These are phyloP conservation scores for Penicillium bialowiezense DNA, from an alignment of 495 filamentous ascomycete genomes.

Conservation along the genomic window DNA sequence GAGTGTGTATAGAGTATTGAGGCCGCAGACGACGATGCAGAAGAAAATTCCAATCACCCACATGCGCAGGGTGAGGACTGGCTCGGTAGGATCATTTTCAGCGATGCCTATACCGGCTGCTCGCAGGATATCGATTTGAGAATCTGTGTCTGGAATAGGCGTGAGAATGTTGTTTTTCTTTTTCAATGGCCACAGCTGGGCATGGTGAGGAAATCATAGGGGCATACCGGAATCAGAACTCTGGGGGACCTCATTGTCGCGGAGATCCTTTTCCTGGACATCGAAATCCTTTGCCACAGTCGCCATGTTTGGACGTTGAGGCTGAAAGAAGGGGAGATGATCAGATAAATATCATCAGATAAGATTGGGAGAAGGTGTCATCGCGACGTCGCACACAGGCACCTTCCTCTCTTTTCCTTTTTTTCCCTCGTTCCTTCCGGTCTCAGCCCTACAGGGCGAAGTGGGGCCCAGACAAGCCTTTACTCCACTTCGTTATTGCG, in stretches of 20 bases:
- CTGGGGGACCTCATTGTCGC: slow-evolving; percentile 3
- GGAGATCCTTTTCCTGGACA: not conserved
- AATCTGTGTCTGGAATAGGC: slow-evolving; percentile 15
- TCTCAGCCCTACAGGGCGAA: slow-evolving; percentile 13
- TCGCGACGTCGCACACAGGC: too few species aligned
- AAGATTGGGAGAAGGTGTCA: slow-evolving; percentile 3
- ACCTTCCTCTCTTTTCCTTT: too few species aligned
- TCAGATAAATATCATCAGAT: slow-evolving; percentile 23
- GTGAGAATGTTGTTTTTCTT: too few species aligned
- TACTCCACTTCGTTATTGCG: not conserved
- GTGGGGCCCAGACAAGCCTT: slow-evolving; percentile 5
- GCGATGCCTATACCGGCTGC: slow-evolving; percentile 24
- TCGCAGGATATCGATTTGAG: slow-evolving; percentile 20
- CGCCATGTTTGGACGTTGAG: not conserved
- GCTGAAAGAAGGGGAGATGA: not conserved
- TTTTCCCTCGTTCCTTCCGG: too few species aligned
- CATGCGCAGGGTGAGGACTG: slow-evolving; percentile 60
- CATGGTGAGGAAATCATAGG: too few species aligned
- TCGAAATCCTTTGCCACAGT: not conserved
- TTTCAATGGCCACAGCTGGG: too few species aligned
- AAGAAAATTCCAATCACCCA: slow-evolving; percentile 62
- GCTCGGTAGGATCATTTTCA: slow-evolving; percentile 27
- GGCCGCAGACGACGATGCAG: slow-evolving; percentile 54
- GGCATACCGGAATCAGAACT: not conserved
- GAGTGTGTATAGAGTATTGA: slow-evolving; percentile 66